These are phyloP conservation scores for Pythium plurisporium DNA, from an alignment of 352 stramenopile genomes.

Conservation along the genomic window DNA sequence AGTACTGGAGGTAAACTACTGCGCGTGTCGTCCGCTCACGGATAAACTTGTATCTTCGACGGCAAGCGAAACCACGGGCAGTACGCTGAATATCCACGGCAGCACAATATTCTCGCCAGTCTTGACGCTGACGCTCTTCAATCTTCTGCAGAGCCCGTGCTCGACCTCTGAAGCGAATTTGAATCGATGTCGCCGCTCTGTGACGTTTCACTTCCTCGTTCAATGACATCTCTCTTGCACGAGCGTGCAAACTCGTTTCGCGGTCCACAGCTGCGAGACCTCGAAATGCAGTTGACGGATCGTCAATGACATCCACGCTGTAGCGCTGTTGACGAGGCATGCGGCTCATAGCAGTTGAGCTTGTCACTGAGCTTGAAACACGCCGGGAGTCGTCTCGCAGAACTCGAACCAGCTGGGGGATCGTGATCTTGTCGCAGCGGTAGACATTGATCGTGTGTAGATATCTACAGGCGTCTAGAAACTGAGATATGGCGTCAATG, in stretches of 20 bases:
- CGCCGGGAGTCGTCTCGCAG: constrained; percentile 18
- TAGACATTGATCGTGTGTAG: constrained; percentile 53
- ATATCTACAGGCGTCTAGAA: constrained; percentile 36
- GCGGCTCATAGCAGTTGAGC: neutral
- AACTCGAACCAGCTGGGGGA: constrained; percentile 23
- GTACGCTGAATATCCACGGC: constrained; percentile 61
- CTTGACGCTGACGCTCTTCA: constrained; percentile 17
- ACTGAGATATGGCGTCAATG: constrained; percentile 15
- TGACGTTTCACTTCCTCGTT: constrained; percentile 17
- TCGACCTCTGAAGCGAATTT: constrained; percentile 36
- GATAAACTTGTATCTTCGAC: constrained; percentile 38
- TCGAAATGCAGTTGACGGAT: constrained; percentile 32
- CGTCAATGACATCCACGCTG: constrained; percentile 44
- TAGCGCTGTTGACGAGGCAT: constrained; percentile 28
- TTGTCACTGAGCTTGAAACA: neutral
- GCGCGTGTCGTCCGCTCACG: constrained; percentile 28
- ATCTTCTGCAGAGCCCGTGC: constrained; percentile 25
- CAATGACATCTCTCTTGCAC: constrained; percentile 30
- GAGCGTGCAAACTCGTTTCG: constrained; percentile 28
- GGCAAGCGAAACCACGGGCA: constrained; percentile 34
- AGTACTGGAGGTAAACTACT: constrained; percentile 54
- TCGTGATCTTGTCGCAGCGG: constrained; percentile 29
- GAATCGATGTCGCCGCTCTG: constrained; percentile 33
- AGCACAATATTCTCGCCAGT: constrained; percentile 48
- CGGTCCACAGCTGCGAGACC: constrained; percentile 41